These are phyloP conservation scores for Ogataea haglerorum DNA, from an alignment of 805 yeast genomes.

Conservation along the genomic window DNA sequence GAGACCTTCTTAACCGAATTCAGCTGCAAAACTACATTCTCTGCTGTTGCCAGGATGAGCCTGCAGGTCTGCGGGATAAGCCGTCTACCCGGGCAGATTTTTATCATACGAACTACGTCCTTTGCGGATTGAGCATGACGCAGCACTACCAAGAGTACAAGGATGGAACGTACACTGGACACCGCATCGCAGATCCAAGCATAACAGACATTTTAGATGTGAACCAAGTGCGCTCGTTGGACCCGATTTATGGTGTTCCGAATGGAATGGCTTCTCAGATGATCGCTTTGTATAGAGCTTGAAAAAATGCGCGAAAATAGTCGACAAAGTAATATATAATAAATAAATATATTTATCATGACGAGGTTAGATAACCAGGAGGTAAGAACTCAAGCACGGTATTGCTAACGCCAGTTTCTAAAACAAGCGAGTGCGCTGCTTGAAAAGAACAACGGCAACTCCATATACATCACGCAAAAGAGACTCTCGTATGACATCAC, in stretches of 20 bases:
- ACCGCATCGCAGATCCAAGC: constrained; percentile 15
- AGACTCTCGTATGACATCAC: constrained; percentile 35
- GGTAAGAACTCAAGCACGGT: constrained; percentile 13
- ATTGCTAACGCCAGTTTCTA: constrained; percentile 24
- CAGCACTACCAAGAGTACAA: constrained; percentile 41
- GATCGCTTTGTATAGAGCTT: constrained; percentile 8
- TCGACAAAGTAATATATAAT: constrained; percentile 1
- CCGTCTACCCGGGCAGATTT: constrained; percentile 80
- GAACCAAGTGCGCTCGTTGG: constrained; percentile 34
- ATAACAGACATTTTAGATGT: constrained; percentile 20
- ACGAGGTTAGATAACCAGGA: constrained; percentile 22
- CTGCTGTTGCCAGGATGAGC: constrained; percentile 66
- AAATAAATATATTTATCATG: constrained; percentile 9
- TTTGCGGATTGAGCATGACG: constrained; percentile 67
- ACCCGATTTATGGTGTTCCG: constrained; percentile 63
- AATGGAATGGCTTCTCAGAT: constrained; percentile 27
- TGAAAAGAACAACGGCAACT: constrained; percentile 30
- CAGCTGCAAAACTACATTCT: constrained; percentile 64
- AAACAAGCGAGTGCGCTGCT: constrained; percentile 22
- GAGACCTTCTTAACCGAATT: constrained; percentile 45
- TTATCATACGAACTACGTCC: constrained; percentile 85
- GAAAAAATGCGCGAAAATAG: constrained; percentile 4
- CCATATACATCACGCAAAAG: constrained; percentile 60
- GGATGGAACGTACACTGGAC: constrained; percentile 28
- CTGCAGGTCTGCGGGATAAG: constrained; percentile 75